Base-by-base conservation (phyloP, 192 early-diverging fungal species). In the Coemansia sp. region DNA sequence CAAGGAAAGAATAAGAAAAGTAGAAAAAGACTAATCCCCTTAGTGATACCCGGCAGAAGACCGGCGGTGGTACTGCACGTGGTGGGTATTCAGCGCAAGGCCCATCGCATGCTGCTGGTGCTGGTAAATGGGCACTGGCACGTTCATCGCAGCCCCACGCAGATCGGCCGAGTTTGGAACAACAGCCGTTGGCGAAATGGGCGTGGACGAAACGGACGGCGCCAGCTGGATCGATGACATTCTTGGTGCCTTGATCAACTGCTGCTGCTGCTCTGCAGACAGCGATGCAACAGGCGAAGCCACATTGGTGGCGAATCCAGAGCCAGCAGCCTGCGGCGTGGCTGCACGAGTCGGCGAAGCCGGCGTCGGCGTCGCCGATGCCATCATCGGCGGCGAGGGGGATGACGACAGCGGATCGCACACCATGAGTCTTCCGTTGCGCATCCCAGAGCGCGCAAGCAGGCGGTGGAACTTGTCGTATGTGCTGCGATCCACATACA, bases 391-490 rank as follows among this genome's bases (percentile, higher is more conserved):
- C 60, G 48, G 49, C 51, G 63, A 21, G 24, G 39, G 24, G 1
- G 55, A 36, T 26, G 55, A 36, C n/a, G 53, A 36, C n/a, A 52
- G 24, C 44, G 71, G 52, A 9, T 77, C 75, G 56, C 75, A 73
- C n/a, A 74, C 68, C 71, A 68, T 71, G 30, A 83, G 65, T 8
- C 80, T 64, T 20, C 75, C 75, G 56, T 83, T 83, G 68, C 80
- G 75, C 80, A 77, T 74, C 58, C 75, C 68, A 0, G 80, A 83
- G 23, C 75, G 71, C 44, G 80, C 75, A 20, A 77, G 60, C 30
- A 76, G 71, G 15, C 75, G 71, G 65, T 74, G 80, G 61, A 83
- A 83, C 80, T 69, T 68, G 58, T 77, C 75, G 57, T 83, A 83
- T 0, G 75, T 77, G n/a, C 41, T 38, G 41, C 62, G 66, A 43